Base-by-base conservation (phyloP, 495 filamentous ascomycete species). In the Hypoxylon trugodes region DNA sequence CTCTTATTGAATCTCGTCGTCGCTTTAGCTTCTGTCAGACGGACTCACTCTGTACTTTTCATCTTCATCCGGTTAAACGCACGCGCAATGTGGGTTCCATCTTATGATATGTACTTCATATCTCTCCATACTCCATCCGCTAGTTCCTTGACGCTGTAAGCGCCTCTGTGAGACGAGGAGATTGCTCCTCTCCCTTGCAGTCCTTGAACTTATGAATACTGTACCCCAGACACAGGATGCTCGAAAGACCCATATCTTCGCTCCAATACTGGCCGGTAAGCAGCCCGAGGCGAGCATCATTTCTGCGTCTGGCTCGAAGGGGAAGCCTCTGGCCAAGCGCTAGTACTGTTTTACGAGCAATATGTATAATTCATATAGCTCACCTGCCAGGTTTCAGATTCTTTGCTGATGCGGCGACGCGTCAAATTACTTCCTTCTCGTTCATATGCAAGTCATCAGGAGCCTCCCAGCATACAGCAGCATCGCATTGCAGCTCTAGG, bases 391-490 rank as follows among this genome's bases (percentile, higher is more conserved):
- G 57, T 61, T 66, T 61, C 52, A 61, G 36, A 46, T 61, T 58
- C 46, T 38, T 22, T 37, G 19, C 25, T 48, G 64, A 42, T 40
- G 51, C 33, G 25, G 26, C 51, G 51, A 53, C 9, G 46, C 46
- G 48, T 57, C 45, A 38, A 43, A 35, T 42, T 58, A 28, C 41
- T 42, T 53, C 53, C 46, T 52, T 49, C 47, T 48, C 33, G 33
- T 35, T 50, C 59, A 43, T 59, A 68, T 68, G 65, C 65, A 59
- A 68, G 65, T 68, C 65, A 68, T 68, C 41, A 59, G 59, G 59
- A 62, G 59, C 65, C 43, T 53, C 41, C 52, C 49, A 55, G 59
- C 37, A 57, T 59, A 37, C 21, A 58, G 32, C 30, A 60, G 25
- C 40, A 52, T 62, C 36, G 42, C 49, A 36, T 45, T 22, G 26